phyloP scores from a whole-genome alignment of 352 stramenopile species.

The Phytophthora megakarya region DNA sequence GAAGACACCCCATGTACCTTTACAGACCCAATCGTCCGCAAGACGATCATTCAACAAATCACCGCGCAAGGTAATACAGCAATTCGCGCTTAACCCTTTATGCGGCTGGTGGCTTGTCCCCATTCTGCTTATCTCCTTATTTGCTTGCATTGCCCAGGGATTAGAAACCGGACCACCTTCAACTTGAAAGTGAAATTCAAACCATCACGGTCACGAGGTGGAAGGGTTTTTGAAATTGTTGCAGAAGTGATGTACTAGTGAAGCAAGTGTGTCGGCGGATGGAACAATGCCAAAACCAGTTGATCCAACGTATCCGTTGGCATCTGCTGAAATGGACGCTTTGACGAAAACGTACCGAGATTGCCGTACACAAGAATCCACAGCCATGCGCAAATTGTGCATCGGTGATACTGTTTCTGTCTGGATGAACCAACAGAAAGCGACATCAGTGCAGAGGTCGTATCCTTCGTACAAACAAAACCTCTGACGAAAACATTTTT shows the following conservation, averaged over 20 bases:
- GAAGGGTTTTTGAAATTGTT: constrained; percentile 2
- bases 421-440: constrained; percentile 9
- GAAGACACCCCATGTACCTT: constrained; percentile 27
- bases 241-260: constrained; percentile 21
- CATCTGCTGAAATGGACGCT: constrained; percentile 41
- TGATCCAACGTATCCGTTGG: constrained; percentile 61
- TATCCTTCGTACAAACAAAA: constrained; percentile 43
- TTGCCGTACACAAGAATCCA: constrained; percentile 52
- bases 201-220: background rate
- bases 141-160: constrained; percentile 8
- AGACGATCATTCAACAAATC: constrained; percentile 22
- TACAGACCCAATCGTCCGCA: constrained; percentile 23
- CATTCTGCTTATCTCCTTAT: constrained; percentile 38
- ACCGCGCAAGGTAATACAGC: constrained; percentile 19
- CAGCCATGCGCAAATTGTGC: constrained; percentile 67
- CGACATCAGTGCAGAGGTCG: constrained; percentile 65
- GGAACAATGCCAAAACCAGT: constrained; percentile 27
- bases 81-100: constrained; percentile 11
- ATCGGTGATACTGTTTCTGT: constrained; percentile 34
- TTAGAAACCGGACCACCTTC: background rate
- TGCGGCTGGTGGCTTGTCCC: constrained; percentile 11
- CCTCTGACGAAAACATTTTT: background rate
- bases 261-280: constrained; percentile 22
- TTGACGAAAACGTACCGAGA: constrained; percentile 53
- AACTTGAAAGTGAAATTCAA: too few relatives aligned